These are phyloP conservation scores for Phanerochaete sordida DNA, from an alignment of 768 basidiomycete species.

Conservation along the genomic window DNA sequence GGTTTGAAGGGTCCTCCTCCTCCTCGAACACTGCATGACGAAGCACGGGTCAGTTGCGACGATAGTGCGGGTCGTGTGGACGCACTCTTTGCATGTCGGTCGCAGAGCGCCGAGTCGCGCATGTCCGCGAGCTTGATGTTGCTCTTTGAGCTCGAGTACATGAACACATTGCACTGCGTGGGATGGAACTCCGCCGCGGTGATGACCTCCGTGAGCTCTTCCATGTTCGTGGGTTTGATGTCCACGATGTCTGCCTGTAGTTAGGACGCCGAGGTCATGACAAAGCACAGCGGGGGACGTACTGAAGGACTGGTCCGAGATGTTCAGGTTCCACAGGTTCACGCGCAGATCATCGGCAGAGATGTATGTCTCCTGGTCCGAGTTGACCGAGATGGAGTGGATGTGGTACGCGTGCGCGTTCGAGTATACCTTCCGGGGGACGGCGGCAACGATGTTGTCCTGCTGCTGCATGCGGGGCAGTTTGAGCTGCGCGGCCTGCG, in stretches of 20 bases:
- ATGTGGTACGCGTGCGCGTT: constrained; percentile 99
- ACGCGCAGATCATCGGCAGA: constrained; percentile 97
- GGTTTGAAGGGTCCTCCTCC: constrained; percentile 94
- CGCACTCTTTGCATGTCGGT: constrained; percentile 93
- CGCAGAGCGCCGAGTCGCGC: constrained; percentile 96
- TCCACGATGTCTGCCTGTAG: constrained; percentile 88
- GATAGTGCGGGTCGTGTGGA: constrained; percentile 16
- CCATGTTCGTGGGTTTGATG: constrained; percentile 99
- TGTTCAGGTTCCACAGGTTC: constrained; percentile 98
- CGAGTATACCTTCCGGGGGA: constrained; percentile 97
- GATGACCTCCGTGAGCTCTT: constrained; percentile 98
- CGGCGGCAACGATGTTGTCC: constrained; percentile 98
- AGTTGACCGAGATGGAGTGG: constrained; percentile 99
- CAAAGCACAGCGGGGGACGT: constrained; percentile 31
- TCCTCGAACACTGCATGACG: constrained; percentile 84
- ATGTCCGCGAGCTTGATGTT: constrained; percentile 99
- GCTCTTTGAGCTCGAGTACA: constrained; percentile 99
- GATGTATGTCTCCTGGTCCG: constrained; percentile 98
- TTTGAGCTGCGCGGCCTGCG: constrained; percentile 56
- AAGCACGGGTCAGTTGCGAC: not conserved
- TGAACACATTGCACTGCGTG: constrained; percentile 94
- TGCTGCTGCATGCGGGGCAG: constrained; percentile 91
- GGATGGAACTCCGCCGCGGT: constrained; percentile 99
- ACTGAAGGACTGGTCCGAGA: constrained; percentile 99
- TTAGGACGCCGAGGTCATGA: not conserved